Conservation (phyloP, 805 yeast species). For the Sugiyamaella americana region DNA sequence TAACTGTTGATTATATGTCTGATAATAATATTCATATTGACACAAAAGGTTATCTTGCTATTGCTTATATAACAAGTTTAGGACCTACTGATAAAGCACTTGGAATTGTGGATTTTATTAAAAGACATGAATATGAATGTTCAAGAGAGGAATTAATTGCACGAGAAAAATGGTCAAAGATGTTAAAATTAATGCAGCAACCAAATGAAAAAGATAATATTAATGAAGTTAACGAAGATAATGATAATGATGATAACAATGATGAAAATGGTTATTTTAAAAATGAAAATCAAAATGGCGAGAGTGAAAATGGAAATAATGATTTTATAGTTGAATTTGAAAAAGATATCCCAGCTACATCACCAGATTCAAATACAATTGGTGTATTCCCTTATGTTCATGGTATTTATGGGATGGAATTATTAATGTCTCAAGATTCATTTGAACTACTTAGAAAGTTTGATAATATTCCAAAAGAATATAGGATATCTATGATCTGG, state of each 20-base stretch:
- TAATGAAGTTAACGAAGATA: background rate
- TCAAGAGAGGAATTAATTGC: conserved; percentile 18
- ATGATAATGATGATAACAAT: background rate
- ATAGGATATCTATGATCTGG: conserved; percentile 24
- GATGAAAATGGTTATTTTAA: background rate
- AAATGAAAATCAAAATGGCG: background rate
- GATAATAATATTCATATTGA: conserved; percentile 17
- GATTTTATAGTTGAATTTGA: too few species aligned
- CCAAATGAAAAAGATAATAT: background rate
- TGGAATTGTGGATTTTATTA: conserved; percentile 14
- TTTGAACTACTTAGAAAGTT: conserved; percentile 15
- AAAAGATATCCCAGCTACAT: background rate
- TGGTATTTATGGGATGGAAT: conserved; percentile 17
- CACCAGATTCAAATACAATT: background rate
- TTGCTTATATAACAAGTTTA: conserved; percentile 22
- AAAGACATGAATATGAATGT: conserved; percentile 17
- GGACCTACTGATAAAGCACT: conserved; percentile 12
- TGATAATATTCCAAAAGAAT: conserved; percentile 7
- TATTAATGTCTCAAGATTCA: conserved; percentile 10
- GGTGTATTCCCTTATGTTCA: conserved; percentile 20
- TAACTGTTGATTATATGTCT: conserved; percentile 21
- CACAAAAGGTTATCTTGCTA: conserved; percentile 27
- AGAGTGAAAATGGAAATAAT: background rate
- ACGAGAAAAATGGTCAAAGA: background rate
- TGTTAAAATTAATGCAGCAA: background rate